Percentiles rank a stretch among this genome's conserved stretches.
These are phyloP conservation scores for Tephrocybe sp. DNA, from an alignment of 768 basidiomycete species.

Conservation along the genomic window DNA sequence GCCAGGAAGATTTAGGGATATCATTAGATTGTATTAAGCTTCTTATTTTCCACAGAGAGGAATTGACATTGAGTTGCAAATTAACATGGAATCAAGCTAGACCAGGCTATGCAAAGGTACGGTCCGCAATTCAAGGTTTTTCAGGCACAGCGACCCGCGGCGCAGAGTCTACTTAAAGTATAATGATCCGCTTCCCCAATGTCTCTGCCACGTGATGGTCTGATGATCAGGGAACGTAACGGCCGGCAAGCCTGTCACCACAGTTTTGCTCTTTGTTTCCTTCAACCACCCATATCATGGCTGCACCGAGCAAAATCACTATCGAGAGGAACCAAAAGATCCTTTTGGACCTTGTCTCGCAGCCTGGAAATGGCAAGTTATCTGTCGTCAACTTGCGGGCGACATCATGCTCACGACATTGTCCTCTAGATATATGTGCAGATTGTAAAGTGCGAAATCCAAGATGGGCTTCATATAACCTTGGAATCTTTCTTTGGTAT, in stretches of 20 bases:
- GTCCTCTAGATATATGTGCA: constrained; percentile 72
- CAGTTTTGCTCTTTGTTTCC: background rate
- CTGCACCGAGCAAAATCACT: constrained; percentile 51
- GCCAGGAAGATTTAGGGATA: too few relatives aligned
- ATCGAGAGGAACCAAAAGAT: constrained; percentile 62
- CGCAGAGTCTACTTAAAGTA: too few relatives aligned
- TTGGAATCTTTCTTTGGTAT: constrained; percentile 89
- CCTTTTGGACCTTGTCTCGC: constrained; percentile 63
- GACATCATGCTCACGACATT: constrained; percentile 13
- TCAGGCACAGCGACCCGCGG: too few relatives aligned
- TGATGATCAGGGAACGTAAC: background rate
- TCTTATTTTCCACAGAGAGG: too few relatives aligned
- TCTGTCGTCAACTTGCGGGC: background rate
- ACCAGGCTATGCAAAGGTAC: too few relatives aligned
- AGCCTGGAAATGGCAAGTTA: constrained; percentile 80
- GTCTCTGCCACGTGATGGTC: too few relatives aligned
- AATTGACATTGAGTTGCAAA: too few relatives aligned
- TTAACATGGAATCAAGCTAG: too few relatives aligned
- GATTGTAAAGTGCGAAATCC: constrained; percentile 89
- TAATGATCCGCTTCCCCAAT: too few relatives aligned
- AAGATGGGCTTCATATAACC: constrained; percentile 85
- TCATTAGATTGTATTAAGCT: too few relatives aligned
- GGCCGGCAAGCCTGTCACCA: background rate
- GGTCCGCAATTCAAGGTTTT: too few relatives aligned
- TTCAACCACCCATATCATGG: constrained; percentile 22